A percentile compares a stretch with the other conserved stretches of the same genome.
Conservation (phyloP, 2,329 filamentous ascomycete genomes). For the Aspergillus melleus region DNA sequence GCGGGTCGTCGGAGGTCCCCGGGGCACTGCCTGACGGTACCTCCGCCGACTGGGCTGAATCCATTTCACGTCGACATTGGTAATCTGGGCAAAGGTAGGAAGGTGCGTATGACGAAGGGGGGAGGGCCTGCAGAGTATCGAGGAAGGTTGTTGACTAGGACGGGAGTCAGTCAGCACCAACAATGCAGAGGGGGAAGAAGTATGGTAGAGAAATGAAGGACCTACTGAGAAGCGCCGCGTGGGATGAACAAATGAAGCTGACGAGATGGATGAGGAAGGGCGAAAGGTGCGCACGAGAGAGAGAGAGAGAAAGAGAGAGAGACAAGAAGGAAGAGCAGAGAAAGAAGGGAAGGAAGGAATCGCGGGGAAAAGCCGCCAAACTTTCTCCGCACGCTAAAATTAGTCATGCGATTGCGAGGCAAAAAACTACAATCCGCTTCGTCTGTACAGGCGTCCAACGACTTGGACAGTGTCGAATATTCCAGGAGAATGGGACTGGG, state of each 20-base stretch:
- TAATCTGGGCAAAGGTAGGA: not conserved
- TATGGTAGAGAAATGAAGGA: not conserved
- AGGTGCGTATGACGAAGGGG: not conserved
- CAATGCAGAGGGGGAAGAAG: not conserved
- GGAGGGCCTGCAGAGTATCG: not conserved
- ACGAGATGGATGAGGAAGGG: not conserved
- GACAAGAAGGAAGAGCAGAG: not conserved
- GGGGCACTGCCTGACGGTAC: conserved; percentile 17
- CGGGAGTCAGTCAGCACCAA: not conserved
- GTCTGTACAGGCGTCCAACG: too few relatives aligned
- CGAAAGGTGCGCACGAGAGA: not conserved
- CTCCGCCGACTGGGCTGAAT: conserved; percentile 31
- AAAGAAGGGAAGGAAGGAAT: not conserved
- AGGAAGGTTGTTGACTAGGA: not conserved
- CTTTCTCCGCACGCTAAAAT: not conserved
- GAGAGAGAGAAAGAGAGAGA: not conserved
- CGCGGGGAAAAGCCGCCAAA: conserved; percentile 3
- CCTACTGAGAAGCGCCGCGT: not conserved
- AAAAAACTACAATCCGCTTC: too few relatives aligned
- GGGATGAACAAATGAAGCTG: not conserved
- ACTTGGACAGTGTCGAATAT: too few relatives aligned
- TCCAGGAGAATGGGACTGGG: not conserved
- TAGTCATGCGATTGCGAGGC: not conserved
- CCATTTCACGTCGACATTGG: conserved; percentile 35
- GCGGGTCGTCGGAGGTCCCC: conserved; percentile 14